Evolutionary conservation across 805 yeast genomes (phyloP).

Genomic region (Hanseniaspora thailandica): DNA sequence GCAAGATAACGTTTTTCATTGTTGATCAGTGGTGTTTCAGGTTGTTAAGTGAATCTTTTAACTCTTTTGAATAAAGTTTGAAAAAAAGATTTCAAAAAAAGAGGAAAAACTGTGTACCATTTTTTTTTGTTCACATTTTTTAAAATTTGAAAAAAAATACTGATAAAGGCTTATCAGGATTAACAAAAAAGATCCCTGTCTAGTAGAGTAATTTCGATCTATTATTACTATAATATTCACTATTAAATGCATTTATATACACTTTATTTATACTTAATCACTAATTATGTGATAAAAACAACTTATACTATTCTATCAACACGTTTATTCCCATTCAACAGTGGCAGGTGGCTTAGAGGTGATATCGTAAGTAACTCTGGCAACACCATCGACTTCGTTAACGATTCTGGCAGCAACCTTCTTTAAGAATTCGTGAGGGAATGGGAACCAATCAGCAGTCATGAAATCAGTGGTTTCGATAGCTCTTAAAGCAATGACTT

Average conservation of each 20-base stretch:
- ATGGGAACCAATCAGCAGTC: constrained; percentile 99
- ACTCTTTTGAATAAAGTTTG: neutral
- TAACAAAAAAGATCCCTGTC: no score
- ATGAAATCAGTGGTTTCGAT: constrained; percentile 95
- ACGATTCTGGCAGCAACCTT: constrained; percentile 90
- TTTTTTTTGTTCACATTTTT: no score
- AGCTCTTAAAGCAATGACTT: constrained; percentile 97
- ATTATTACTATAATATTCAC: no score
- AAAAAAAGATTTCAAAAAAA: neutral
- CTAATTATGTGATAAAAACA: no score
- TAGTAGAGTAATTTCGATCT: no score
- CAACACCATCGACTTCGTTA: constrained; percentile 97
- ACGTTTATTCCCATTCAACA: constrained; percentile 91
- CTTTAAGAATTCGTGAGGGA: constrained; percentile 85
- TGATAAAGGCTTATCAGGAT: no score
- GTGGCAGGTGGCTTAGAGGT: constrained; percentile 99
- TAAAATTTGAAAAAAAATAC: no score
- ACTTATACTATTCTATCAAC: neutral
- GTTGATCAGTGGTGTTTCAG: neutral
- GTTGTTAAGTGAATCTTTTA: no score
- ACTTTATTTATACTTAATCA: no score
- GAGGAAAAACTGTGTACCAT: no score
- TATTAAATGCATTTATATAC: neutral
- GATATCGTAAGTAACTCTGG: constrained; percentile 96
- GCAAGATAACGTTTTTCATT: constrained; percentile 34